These are phyloP conservation scores for Phytophthora lateralis DNA, from an alignment of 352 stramenopile genomes.

Conservation along the genomic window DNA sequence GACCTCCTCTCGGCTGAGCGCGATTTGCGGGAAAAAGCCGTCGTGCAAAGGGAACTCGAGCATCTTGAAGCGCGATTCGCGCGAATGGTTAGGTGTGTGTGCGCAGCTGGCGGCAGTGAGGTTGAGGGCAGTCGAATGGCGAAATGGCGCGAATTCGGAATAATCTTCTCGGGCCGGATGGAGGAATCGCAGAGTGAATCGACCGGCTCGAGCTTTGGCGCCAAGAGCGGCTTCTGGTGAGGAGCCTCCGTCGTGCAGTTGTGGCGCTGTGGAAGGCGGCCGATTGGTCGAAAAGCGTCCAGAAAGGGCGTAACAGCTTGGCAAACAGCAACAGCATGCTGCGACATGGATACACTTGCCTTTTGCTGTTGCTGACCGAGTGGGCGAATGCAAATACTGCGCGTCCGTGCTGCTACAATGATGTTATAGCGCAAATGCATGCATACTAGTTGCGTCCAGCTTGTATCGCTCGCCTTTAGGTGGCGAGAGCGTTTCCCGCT, in stretches of 20 bases:
- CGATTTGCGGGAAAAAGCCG: conserved; percentile 85
- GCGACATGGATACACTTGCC: conserved; percentile 10
- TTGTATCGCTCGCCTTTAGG: neutral
- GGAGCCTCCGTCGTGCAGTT: conserved; percentile 32
- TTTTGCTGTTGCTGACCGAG: neutral
- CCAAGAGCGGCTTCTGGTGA: conserved; percentile 22
- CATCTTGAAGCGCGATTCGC: conserved; percentile 28
- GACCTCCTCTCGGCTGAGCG: conserved; percentile 69
- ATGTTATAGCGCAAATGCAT: too few relatives aligned
- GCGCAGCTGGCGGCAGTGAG: neutral
- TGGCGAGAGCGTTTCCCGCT: conserved; percentile 2
- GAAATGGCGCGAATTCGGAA: neutral
- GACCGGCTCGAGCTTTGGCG: conserved; percentile 3
- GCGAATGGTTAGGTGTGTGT: conserved; percentile 11
- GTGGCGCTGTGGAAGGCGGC: conserved; percentile 13
- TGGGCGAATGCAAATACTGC: neutral
- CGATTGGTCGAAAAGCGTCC: conserved; percentile 29
- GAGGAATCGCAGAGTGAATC: conserved; percentile 31
- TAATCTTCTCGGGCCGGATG: conserved; percentile 8
- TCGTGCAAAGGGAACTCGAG: conserved; percentile 78
- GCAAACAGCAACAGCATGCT: conserved; percentile 4
- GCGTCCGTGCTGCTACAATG: neutral
- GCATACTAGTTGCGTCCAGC: neutral
- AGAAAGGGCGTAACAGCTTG: conserved; percentile 19
- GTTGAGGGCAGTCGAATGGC: neutral